Evolutionary conservation across 306 rosid species (phyloP).

Genomic region (Malus sieversii): DNA sequence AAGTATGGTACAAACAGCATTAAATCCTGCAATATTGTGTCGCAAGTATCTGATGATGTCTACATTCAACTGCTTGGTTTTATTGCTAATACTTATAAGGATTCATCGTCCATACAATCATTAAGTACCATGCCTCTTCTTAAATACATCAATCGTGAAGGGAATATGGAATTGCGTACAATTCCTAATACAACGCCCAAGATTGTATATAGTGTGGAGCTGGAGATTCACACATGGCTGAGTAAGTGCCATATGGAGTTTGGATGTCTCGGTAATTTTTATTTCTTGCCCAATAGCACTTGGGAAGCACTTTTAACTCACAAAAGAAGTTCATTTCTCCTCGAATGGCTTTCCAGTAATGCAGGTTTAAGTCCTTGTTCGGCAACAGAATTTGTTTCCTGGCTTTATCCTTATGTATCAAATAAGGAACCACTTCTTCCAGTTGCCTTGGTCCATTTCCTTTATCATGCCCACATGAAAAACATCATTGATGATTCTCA

Average conservation of each 20-base stretch:
- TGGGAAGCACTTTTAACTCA: not conserved
- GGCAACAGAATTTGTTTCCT: not conserved
- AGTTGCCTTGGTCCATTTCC: not conserved
- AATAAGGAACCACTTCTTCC: not conserved
- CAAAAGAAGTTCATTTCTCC: not conserved
- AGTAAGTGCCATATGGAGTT: slow-evolving; percentile 6
- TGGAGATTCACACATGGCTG: slow-evolving; percentile 11
- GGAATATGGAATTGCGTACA: not conserved
- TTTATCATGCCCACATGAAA: not conserved
- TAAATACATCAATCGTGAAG: slow-evolving; percentile 2
- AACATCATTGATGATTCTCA: not conserved
- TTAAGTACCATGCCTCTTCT: not conserved
- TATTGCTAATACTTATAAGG: not conserved
- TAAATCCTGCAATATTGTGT: not conserved
- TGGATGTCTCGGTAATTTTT: not conserved
- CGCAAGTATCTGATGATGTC: not conserved
- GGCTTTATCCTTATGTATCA: not conserved
- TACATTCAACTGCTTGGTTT: slow-evolving; percentile 14
- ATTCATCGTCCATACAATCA: not conserved
- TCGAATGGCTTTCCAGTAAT: not conserved
- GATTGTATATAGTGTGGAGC: not conserved
- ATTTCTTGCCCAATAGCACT: not conserved
- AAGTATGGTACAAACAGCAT: too few relatives aligned
- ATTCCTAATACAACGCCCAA: not conserved
- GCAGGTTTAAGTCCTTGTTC: not conserved